Conservation (phyloP, 2,329 filamentous ascomycete species). For the Colletotrichum tofieldiae region DNA sequence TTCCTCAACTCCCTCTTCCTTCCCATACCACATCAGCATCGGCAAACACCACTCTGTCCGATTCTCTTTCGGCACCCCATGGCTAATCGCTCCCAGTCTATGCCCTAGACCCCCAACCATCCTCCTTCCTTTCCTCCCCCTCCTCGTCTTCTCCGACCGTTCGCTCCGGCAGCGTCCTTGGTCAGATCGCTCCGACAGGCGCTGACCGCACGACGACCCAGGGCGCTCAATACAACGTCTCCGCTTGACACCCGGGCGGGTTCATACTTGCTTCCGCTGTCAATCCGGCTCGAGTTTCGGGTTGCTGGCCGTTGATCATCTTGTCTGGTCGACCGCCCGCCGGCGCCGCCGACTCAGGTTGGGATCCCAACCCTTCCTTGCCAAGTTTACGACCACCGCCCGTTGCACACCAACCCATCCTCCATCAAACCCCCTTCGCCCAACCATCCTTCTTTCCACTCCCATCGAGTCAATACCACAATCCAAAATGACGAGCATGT, state of each 20-base stretch:
- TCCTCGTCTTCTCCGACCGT: constrained; percentile 34
- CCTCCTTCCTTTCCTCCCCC: constrained; percentile 21
- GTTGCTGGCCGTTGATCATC: constrained; percentile 47
- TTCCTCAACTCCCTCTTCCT: constrained; percentile 18
- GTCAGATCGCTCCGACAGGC: constrained; percentile 41
- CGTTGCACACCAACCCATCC: constrained; percentile 41
- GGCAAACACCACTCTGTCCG: constrained; percentile 8
- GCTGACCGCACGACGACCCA: constrained; percentile 40
- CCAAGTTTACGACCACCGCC: constrained; percentile 38
- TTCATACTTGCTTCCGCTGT: not conserved
- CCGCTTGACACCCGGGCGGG: constrained; percentile 13
- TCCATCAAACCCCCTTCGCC: constrained; percentile 42
- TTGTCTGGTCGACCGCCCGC: constrained; percentile 40
- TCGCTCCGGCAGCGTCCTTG: constrained; percentile 43
- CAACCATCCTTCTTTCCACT: constrained; percentile 48
- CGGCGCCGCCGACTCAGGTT: constrained; percentile 26
- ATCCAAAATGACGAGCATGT: constrained; percentile 63
- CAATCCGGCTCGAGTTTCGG: constrained; percentile 10
- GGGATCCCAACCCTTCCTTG: constrained; percentile 30
- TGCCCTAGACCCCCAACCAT: constrained; percentile 31
- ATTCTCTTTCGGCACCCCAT: constrained; percentile 11
- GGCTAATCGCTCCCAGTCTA: constrained; percentile 39
- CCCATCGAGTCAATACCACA: constrained; percentile 46
- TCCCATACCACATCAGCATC: constrained; percentile 27
- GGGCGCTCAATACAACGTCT: constrained; percentile 10